phyloP scores from a whole-genome alignment of 1,139 yeast species.

The Saccharomycopsis hybrid region DNA sequence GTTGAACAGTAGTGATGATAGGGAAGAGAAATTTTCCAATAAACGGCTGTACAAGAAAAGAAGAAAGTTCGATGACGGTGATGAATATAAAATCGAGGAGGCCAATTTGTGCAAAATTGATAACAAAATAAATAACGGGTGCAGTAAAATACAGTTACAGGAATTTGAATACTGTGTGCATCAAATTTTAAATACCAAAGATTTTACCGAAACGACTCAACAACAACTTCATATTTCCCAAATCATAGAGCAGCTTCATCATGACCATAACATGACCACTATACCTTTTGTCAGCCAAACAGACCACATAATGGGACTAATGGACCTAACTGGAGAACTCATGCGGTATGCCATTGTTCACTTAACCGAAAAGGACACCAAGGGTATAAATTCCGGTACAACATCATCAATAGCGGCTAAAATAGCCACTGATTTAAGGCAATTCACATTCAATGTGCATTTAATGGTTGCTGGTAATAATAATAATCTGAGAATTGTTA shows the following conservation, averaged over 20 bases:
- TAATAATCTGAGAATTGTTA: too few species aligned
- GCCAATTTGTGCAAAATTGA: neutral
- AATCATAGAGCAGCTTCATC: neutral
- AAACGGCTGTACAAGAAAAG: too few species aligned
- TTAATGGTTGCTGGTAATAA: too few species aligned
- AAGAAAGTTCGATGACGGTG: too few species aligned
- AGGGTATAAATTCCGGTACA: neutral
- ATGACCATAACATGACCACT: neutral
- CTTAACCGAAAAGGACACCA: neutral
- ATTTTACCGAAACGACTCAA: too few species aligned
- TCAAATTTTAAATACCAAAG: neutral
- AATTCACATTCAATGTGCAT: too few species aligned
- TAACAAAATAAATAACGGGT: neutral
- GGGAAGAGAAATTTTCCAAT: neutral
- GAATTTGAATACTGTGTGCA: neutral
- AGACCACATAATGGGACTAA: constrained; percentile 3
- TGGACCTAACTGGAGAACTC: constrained; percentile 5
- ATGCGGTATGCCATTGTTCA: constrained; percentile 4
- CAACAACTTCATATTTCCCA: neutral
- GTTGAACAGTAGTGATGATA: neutral
- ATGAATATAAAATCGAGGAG: neutral
- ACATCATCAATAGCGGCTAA: too few species aligned
- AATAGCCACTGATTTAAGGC: neutral
- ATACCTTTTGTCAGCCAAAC: neutral
- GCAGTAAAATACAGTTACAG: too few species aligned